Evolutionary conservation across 75 land plant species (phyloP), one percentile per base, ranked within the genome.

Genomic region (Ceratopteris richardii): DNA sequence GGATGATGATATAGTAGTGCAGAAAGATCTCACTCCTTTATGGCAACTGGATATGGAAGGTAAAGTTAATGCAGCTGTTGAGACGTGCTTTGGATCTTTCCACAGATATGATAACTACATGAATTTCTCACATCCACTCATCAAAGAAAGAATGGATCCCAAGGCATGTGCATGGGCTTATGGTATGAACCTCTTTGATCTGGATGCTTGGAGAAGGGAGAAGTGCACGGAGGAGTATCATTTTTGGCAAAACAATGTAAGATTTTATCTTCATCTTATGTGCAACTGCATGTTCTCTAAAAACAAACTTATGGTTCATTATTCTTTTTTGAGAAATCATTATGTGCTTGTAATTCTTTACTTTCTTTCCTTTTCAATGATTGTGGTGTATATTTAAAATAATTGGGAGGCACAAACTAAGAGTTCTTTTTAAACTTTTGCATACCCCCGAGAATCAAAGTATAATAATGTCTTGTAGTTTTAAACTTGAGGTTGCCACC

Each of bases 1-100:
- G 65, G 96, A 86, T 50, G 96, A 90, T 63, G 96, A 90, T 75
- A 80, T 90, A 22, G 96, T 90, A 39, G 96, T 90, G 41, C 80
- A 80, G 69, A 82, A 74, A 68, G 90, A 90, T 61, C 61, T 90
- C 50, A 73, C 80, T 9, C 72, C 62, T 1, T 57, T 90, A 10
- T 86, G 90, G 90, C 76, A 58, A 42, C 70, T 83, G 14, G 82
- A 86, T 72, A 58, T 86, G 77, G 79, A 83, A 28, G 96, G 85
- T 29, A 86, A 75, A 64, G 91, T 86, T 54, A 90, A 90, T 55
- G 96, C 85, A 13, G 85, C 87, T 16, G 85, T 90, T 25, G 91
- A 90, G 58, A 86, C 76, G 0, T 90, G 90, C 48, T 86, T 86
- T 65, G 90, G 90, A 1, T 69, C 91, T 1, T 90, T 85, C 21